These are phyloP conservation scores for Fusarium equiseti DNA, from an alignment of 2,329 filamentous ascomycete species.

Conservation along the genomic window DNA sequence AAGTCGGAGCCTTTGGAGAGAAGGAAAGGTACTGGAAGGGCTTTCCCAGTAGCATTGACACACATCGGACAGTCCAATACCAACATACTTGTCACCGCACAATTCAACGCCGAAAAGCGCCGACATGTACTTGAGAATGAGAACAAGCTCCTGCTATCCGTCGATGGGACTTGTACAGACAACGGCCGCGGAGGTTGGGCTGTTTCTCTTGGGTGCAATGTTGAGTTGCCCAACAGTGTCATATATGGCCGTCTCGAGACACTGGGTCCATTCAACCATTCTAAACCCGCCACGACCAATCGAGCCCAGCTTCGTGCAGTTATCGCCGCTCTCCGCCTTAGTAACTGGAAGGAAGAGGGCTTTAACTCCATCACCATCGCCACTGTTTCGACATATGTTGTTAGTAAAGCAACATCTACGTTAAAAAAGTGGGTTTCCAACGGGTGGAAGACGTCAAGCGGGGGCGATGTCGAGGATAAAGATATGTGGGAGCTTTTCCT, in stretches of 20 bases:
- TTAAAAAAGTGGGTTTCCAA: not conserved
- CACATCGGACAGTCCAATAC: too few species aligned
- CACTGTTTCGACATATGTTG: not conserved
- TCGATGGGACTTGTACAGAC: not conserved
- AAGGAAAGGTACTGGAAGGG: not conserved
- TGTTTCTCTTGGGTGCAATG: not conserved
- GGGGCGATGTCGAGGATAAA: not conserved
- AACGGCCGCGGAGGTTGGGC: not conserved
- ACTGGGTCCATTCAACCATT: not conserved
- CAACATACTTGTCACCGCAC: not conserved
- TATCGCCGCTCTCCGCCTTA: not conserved
- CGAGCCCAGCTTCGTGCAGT: not conserved
- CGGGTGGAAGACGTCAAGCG: not conserved
- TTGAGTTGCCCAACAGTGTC: accelerated
- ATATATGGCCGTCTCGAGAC: not conserved
- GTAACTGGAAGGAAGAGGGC: not conserved
- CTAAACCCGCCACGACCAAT: not conserved
- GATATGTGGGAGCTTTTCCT: not conserved
- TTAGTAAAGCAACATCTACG: not conserved
- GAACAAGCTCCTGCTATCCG: not conserved
- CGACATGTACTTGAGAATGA: not conserved
- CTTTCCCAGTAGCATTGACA: not conserved
- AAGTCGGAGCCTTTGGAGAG: not conserved
- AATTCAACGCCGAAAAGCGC: too few species aligned
- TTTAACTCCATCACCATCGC: not conserved